These are phyloP conservation scores for Boletales sp. DNA, from an alignment of 768 basidiomycete species.

Conservation along the genomic window DNA sequence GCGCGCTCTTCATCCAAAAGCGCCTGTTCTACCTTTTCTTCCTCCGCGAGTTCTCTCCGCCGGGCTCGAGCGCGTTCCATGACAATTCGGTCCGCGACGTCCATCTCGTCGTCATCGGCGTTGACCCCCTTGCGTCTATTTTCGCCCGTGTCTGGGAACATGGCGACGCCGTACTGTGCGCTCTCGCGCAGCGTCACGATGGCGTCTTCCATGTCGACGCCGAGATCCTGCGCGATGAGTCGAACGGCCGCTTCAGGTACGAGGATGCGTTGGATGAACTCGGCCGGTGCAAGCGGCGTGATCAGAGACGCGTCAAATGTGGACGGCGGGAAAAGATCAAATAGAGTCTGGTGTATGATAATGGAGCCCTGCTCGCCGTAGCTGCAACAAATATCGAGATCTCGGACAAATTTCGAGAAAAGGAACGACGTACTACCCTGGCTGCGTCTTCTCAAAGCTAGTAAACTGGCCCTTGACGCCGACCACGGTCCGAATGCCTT, in stretches of 20 bases:
- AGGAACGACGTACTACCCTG: constrained; percentile 73
- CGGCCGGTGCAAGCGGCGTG: constrained; percentile 63
- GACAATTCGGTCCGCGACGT: constrained; percentile 39
- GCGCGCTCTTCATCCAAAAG: constrained; percentile 22
- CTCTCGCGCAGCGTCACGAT: constrained; percentile 67
- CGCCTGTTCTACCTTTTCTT: constrained; percentile 34
- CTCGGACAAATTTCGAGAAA: background rate
- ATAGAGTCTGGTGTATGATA: constrained; percentile 75
- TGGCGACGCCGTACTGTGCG: constrained; percentile 76
- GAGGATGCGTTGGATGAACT: constrained; percentile 82
- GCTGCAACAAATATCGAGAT: constrained; percentile 36
- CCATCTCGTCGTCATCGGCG: constrained; percentile 31
- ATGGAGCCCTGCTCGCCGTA: constrained; percentile 85
- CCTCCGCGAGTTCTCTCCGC: constrained; percentile 39
- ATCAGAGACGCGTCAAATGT: constrained; percentile 51
- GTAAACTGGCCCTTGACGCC: constrained; percentile 74
- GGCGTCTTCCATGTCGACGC: constrained; percentile 45
- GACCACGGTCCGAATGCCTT: constrained; percentile 61
- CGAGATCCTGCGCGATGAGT: constrained; percentile 79
- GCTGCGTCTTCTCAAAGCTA: constrained; percentile 78
- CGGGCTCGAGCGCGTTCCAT: constrained; percentile 41
- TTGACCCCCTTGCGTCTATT: constrained; percentile 33
- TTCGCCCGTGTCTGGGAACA: constrained; percentile 60
- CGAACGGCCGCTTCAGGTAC: constrained; percentile 82
- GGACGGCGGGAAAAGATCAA: constrained; percentile 66